Conservation (phyloP, 495 filamentous ascomycete species). For the Podospora appendiculata region DNA sequence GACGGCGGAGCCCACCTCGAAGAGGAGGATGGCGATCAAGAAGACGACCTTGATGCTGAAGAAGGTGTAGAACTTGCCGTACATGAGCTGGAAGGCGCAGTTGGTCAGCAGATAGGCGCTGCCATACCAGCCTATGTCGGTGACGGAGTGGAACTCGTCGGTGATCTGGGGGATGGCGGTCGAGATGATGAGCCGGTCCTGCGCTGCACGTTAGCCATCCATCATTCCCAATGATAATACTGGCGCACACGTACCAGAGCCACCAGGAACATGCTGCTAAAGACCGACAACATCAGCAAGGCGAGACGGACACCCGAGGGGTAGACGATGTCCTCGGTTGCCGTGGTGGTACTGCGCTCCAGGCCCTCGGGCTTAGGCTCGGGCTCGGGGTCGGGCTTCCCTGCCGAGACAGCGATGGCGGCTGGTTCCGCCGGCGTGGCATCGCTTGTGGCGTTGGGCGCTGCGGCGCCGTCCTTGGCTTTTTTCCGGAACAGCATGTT, state of each 20-base stretch:
- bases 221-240: too few relatives aligned
- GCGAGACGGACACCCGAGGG: constrained; percentile 20
- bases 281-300: constrained; percentile 21
- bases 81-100: constrained; percentile 37
- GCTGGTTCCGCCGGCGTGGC: not conserved
- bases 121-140: constrained; percentile 51
- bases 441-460: not conserved
- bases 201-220: not conserved
- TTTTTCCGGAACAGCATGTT: constrained; percentile 1
- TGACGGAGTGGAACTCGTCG: constrained; percentile 36
- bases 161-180: constrained; percentile 47
- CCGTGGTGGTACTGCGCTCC: constrained; percentile 4
- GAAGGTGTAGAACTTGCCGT: constrained; percentile 43
- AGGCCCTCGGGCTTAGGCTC: constrained; percentile 1
- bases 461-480: not conserved
- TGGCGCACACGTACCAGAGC: constrained; percentile 14
- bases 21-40: constrained; percentile 33
- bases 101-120: constrained; percentile 42
- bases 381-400: not conserved
- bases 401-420: not conserved
- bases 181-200: constrained; percentile 36
- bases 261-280: constrained; percentile 28
- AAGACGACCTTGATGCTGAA: constrained; percentile 37
- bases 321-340: constrained; percentile 17
- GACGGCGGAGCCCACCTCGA: constrained; percentile 45